Base-by-base conservation (phyloP, 1,284 basidiomycete species). In the Puccinia polysora region DNA sequence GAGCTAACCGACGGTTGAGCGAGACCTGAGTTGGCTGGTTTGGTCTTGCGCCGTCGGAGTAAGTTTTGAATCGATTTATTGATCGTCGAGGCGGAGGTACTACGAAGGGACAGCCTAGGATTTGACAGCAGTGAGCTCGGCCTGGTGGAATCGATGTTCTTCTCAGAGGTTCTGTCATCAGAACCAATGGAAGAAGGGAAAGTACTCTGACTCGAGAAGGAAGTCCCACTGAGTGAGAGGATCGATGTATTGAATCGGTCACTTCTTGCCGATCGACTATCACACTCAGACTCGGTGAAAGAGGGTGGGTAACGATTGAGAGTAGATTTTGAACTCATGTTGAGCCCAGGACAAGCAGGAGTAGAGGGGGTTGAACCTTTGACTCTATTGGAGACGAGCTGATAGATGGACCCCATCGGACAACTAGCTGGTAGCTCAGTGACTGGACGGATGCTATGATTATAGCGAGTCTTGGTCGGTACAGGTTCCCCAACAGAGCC, bases 1-100 rank as follows among this genome's bases (percentile, higher is more conserved):
- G n/a, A n/a, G n/a, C n/a, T n/a, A n/a, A n/a, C n/a, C n/a, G n/a
- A n/a, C n/a, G n/a, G n/a, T n/a, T n/a, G n/a, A n/a, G n/a, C n/a
- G n/a, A n/a, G n/a, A 53, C 20, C 43, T 8, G 20, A 47, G 38
- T 62, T 40, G 40, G 40, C 28, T 12, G 38, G 1, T 25, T 62
- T 62, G 3, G 23, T 36, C 43, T 62, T 62, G 10, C 59, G 40
- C 12, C 38, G 14, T 28, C 59, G 59, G 12, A 62, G 40, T 4
- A 62, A 43, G 43, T 40, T 62, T 25, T 62, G 59, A 25, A 62
- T 30, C 2, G 59, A 62, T 18, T 47, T 62, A 28, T 62, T 62
- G 25, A 62, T 47, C 1, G 38, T 28, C 6, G 40, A 15, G n/a
- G 36, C 38, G 23, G 59, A 62, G 59, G 56, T 23, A 14, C 36